Base-by-base conservation (phyloP, 805 yeast species). In the Candida dajiaensis region DNA sequence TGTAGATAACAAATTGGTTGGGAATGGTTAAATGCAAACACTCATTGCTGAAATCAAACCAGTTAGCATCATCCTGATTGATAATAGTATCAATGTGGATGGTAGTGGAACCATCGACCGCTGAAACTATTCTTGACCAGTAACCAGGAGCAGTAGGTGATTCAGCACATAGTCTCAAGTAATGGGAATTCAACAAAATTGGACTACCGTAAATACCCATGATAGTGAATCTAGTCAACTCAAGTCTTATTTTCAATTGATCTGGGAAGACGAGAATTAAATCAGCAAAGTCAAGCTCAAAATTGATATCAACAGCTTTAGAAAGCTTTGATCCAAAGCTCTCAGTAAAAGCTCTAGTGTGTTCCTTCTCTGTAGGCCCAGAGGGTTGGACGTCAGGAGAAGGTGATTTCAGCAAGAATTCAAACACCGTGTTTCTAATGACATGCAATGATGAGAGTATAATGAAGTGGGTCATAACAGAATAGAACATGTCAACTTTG, bases 1-100 rank as follows among this genome's bases (percentile, higher is more conserved):
- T 76, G 65, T 86, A 87, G 45, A 87, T 79, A 43, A 85, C 71
- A 59, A 86, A 86, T 45, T 80, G 79, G 61, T 83, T 78, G 0
- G 97, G 97, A 43, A 89, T 70, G 21, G 71, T 69, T 39, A 83
- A 59, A 45, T 81, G 74, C 54, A 78, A 69, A 47, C 69, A 43
- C 57, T 70, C 58, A 66, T 70, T 56, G 57, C 61, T 54, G 56
- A 69, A 41, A 65, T 65, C 38, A 66, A 66, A 69, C 73, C 77
- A 55, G 56, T 54, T 45, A 7, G 52, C 50, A 2, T 50, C 49
- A 6, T 54, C 51, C 28, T 63, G 65, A 1, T 53, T 49, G 7
- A 58, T 31, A 4, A 69, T 55, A 19, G 66, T 64, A 1, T 73
- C 66, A 6, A 61, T 35, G 42, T 63, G 54, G 5, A 62, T 50